Evolutionary conservation across 345 rosid species (phyloP), one percentile per base, ranked within the genome.

Genomic region (Acer saccharum): DNA sequence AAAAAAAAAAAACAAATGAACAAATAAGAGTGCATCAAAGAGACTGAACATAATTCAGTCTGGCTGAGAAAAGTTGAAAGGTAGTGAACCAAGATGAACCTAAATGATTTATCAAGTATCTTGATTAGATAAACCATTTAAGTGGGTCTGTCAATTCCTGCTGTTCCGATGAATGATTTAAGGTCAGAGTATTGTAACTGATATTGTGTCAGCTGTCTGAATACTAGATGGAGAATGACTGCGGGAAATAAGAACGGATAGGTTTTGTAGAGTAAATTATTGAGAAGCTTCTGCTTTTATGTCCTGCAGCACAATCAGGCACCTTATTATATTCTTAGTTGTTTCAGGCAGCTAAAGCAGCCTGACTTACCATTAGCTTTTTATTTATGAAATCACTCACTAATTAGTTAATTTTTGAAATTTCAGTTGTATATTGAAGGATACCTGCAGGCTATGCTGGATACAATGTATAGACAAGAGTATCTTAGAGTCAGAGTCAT

Each of bases 391-490:
- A 29, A 60, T 62, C 25, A n/a, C 63, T 74, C 39, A 48, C 81
- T 74, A 21, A 70, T 66, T 58, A 46, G 71, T 43, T 50, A 25
- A 25, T 46, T 79, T 73, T 79, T 69, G 63, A 76, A 63, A 63
- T 69, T 85, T 89, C 94, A 92, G 98, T 81, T 92, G 71, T 95
- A 93, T 81, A 88, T 95, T 79, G 98, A 95, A 88, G 98, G 98
- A 73, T 95, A 93, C 87, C 89, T 93, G 76, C 97, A 93, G 88
- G 98, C 98, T 69, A 92, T 95, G 98, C 78, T 95, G 89, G 97
- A 95, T 84, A 68, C 91, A 10, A 86, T 87, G 87, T 95, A 90
- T 77, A 90, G 92, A 78, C 98, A 93, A 84, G 99, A 93, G 81
- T 95, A 95, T 86, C 93, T 95, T 68, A 84, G 94, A 81, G 98